Evolutionary conservation across 495 filamentous ascomycete species (phyloP).

Genomic region (Aspergillus carlsbadensis): DNA sequence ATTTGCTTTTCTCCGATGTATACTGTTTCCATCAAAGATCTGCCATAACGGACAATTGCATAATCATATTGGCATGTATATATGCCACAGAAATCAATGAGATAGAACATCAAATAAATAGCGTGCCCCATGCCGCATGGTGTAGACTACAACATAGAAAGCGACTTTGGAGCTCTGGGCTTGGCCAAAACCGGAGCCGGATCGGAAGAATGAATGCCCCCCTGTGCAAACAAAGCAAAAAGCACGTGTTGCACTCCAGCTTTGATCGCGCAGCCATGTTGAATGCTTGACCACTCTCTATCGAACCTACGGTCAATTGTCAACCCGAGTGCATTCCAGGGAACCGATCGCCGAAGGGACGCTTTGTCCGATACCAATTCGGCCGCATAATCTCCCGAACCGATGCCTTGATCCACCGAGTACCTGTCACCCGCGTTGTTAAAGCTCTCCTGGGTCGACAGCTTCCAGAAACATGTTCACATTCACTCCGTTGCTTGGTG

Average conservation of each 20-base stretch:
- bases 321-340: neutral
- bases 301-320: neutral
- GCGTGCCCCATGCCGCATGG: too few species aligned
- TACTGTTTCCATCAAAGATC: too few species aligned
- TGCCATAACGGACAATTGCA: too few species aligned
- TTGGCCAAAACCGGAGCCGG: neutral
- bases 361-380: neutral
- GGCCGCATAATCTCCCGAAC: neutral
- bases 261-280: neutral
- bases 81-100: too few species aligned
- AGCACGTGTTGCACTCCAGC: neutral
- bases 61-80: too few species aligned
- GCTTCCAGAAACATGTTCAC: conserved; percentile 71
- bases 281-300: neutral
- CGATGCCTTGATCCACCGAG: conserved; percentile 8
- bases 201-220: neutral
- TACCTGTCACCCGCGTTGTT: conserved; percentile 7
- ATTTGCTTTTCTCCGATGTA: too few species aligned
- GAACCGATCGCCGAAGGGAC: neutral
- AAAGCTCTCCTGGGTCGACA: conserved; percentile 12
- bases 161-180: neutral
- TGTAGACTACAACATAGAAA: too few species aligned
- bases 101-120: too few species aligned
- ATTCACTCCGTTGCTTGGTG: conserved; percentile 89
- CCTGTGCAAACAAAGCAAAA: conserved; percentile 1